Base-by-base conservation (phyloP, 139 green algal genomes). In the Nannochloris sp. region DNA sequence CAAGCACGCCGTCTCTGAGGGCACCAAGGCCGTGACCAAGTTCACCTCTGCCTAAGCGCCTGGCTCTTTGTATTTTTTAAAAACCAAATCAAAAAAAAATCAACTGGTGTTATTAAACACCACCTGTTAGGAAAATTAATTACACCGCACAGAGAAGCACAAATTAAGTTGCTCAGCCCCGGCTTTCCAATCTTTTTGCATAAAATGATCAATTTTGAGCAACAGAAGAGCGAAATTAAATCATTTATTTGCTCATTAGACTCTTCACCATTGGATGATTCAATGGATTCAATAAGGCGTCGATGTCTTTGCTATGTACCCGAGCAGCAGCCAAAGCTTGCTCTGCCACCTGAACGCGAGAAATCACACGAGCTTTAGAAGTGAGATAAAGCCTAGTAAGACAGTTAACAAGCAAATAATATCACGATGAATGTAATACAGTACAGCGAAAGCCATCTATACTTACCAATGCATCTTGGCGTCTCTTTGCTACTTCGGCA, bases 1-100 rank as follows among this genome's bases (percentile, higher is more conserved):
- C 67, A 87, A 87, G 74, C 80, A 87, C 77, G 80, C 80, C 61
- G 79, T 86, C n/a, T n/a, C n/a, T n/a, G n/a, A n/a, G n/a, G n/a
- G n/a, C n/a, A n/a, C n/a, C n/a, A n/a, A n/a, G n/a, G n/a, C n/a
- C n/a, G n/a, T n/a, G n/a, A n/a, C n/a, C n/a, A n/a, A n/a, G n/a
- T n/a, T n/a, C n/a, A n/a, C n/a, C n/a, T n/a, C n/a, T n/a, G n/a
- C n/a, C n/a, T n/a, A n/a, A n/a, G n/a, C n/a, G n/a, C n/a, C n/a
- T n/a, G n/a, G n/a, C 42, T 19, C 19, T 51, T 19, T 51, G 19
- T 19, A 51, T 51, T 51, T 19, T 51, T 19, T 51, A n/a, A n/a
- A n/a, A n/a, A n/a, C n/a, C n/a, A n/a, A n/a, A n/a, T n/a, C n/a
- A n/a, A n/a, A n/a, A n/a, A n/a, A n/a, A n/a, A n/a, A n/a, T n/a